Evolutionary conservation across 148 eudicot genomes (phyloP).

Genomic region (Fagopyrum esculentum): DNA sequence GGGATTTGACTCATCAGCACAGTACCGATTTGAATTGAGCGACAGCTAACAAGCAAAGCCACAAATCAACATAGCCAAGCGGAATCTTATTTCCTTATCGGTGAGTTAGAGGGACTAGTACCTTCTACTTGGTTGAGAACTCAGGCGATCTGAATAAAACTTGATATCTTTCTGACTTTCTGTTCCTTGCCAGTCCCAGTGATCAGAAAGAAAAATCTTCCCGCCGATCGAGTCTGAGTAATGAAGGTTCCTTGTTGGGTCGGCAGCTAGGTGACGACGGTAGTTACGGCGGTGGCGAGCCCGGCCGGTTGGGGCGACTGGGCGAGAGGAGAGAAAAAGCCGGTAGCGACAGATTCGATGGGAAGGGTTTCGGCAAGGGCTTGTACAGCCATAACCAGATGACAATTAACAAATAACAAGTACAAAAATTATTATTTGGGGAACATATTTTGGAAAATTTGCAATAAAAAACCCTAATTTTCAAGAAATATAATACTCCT

Average conservation of each 20-base stretch:
- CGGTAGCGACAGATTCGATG: neutral
- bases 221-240: neutral
- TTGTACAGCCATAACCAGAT: too few species aligned
- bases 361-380: neutral
- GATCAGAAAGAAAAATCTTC: neutral
- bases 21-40: neutral
- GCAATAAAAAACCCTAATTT: too few species aligned
- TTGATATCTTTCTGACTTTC: neutral
- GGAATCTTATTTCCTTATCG: neutral
- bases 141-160: neutral
- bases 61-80: neutral
- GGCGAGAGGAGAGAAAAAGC: neutral
- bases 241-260: neutral
- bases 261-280: neutral
- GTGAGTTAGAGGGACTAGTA: neutral
- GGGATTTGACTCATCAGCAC: neutral
- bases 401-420: too few species aligned
- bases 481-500: too few species aligned
- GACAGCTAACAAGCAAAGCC: neutral
- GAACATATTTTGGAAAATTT: too few species aligned
- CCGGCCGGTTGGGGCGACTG: too few species aligned
- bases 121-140: neutral
- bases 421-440: too few species aligned
- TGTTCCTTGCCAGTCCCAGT: neutral
- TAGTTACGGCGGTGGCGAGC: neutral